Conservation (phyloP, 371 early-diverging fungal genomes). For the Syncephalastrum monosporum region DNA sequence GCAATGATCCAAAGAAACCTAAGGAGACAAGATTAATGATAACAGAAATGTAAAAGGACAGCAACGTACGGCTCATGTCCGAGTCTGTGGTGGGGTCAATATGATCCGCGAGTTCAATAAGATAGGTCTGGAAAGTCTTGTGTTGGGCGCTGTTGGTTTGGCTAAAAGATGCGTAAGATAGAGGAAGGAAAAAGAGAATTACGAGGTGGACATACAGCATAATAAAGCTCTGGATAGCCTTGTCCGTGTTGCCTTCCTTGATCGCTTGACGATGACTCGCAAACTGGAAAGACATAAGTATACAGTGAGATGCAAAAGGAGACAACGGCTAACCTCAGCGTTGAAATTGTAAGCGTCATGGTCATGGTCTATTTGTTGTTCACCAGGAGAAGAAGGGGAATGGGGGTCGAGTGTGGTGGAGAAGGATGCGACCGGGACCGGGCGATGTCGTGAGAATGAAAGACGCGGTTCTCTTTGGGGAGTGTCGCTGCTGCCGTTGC, state of each 20-base stretch:
- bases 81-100: slow-evolving; percentile 42
- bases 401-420: too few species aligned
- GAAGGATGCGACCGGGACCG: too few species aligned
- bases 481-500: neutral
- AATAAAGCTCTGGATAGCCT: slow-evolving; percentile 26
- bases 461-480: too few species aligned
- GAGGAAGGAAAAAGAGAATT: neutral
- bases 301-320: too few species aligned
- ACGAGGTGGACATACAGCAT: slow-evolving; percentile 15
- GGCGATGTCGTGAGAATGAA: too few species aligned
- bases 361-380: neutral
- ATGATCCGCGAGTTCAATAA: slow-evolving; percentile 34
- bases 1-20: slow-evolving; percentile 46
- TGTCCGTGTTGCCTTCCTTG: slow-evolving; percentile 17
- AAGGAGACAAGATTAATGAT: neutral
- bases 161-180: slow-evolving; percentile 13
- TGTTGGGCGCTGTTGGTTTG: slow-evolving; percentile 38
- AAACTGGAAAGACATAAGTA: slow-evolving; percentile 9
- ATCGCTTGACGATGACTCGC: slow-evolving; percentile 10
- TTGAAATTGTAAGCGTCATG: too few species aligned
- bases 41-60: neutral
- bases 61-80: slow-evolving; percentile 29
- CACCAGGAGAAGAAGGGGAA: neutral
- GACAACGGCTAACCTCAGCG: too few species aligned
- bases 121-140: slow-evolving; percentile 31